Percentiles rank a stretch among this genome's conserved stretches.
phyloP scores from a whole-genome alignment of 2,329 filamentous ascomycete genomes.

The Colletotrichum cereale region DNA sequence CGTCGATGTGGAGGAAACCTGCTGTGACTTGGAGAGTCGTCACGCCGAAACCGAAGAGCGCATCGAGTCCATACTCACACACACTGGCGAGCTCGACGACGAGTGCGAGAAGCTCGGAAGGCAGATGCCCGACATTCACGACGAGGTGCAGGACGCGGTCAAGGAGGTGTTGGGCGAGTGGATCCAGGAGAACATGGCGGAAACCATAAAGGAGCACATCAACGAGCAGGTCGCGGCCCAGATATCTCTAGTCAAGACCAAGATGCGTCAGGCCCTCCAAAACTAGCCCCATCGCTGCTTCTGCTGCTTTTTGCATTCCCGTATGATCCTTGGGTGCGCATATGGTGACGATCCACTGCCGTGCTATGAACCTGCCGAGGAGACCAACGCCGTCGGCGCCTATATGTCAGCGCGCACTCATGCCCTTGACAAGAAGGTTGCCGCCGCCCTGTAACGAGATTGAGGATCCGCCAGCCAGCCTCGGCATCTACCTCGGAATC shows the following conservation, averaged over 20 bases:
- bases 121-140: conserved; percentile 18
- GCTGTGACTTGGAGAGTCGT: not conserved
- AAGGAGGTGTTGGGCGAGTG: not conserved
- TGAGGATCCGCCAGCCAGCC: conserved; percentile 7
- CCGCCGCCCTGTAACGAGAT: conserved; percentile 23
- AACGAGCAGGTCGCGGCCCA: conserved; percentile 13
- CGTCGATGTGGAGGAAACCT: conserved; percentile 10
- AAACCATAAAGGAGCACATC: conserved; percentile 7
- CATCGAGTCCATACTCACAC: conserved; percentile 12
- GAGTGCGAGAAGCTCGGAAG: conserved; percentile 29
- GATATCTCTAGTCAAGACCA: conserved; percentile 14
- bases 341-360: conserved; percentile 1
- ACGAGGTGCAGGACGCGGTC: conserved; percentile 12
- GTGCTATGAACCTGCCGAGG: conserved; percentile 38
- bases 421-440: conserved; percentile 39
- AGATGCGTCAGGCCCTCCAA: conserved; percentile 12
- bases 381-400: conserved; percentile 39
- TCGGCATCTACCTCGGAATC: conserved; percentile 29
- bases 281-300: conserved; percentile 1
- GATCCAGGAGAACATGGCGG: conserved; percentile 22
- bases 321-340: not conserved
- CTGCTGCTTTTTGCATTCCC: not conserved
- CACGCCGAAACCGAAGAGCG: conserved; percentile 12
- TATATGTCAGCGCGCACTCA: conserved; percentile 40
- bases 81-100: conserved; percentile 17